Evolutionary conservation across 202 grass and related monocot genomes (phyloP), one percentile per base, ranked within the genome.

Genomic region (Musa balbisiana): DNA sequence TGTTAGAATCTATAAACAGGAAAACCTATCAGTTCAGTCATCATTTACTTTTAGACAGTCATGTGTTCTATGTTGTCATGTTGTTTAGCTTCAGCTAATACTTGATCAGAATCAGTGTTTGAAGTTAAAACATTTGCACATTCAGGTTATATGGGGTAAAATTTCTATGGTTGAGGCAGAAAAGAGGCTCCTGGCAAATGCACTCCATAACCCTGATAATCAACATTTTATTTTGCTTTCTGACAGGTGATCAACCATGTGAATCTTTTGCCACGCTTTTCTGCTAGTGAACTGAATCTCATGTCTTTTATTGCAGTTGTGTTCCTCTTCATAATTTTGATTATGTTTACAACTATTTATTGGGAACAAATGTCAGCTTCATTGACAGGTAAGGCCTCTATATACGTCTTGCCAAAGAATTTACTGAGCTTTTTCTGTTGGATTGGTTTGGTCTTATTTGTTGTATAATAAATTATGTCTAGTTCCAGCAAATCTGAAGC

Each of bases 81-180:
- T 62, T 76, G 72, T 22, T 65, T 80, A 29, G 49, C 66, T 21
- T 33, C 2, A 68, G 29, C 8, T 64, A 69, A 3, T 81, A 14
- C 51, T 24, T 67, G 1, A 51, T 77, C 49, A 52, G 69, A 55
- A 24, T n/a, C 12, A 69, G 59, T 20, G 43, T 79, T 80, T 12
- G 64, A 77, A 43, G 5, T 43, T 43, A 43, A 43, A 43, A 43
- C 4, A 43, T 43, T 43, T 43, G 33, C 33, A 67, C 73, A 64
- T 85, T 67, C 79, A 96, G 92, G 90, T 96, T 71, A 85, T 92
- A 17, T 96, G 92, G 92, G 92, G 92, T 74, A 88, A 87, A 82
- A 92, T 96, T 82, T 96, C 92, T 54, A 96, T 96, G 92, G 78
- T 96, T 71, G 92, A 96, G 82, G 92, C 92, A 24, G 92, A 96